Conservation (phyloP, 2,329 filamentous ascomycete species). For the Phialophora macrospora region DNA sequence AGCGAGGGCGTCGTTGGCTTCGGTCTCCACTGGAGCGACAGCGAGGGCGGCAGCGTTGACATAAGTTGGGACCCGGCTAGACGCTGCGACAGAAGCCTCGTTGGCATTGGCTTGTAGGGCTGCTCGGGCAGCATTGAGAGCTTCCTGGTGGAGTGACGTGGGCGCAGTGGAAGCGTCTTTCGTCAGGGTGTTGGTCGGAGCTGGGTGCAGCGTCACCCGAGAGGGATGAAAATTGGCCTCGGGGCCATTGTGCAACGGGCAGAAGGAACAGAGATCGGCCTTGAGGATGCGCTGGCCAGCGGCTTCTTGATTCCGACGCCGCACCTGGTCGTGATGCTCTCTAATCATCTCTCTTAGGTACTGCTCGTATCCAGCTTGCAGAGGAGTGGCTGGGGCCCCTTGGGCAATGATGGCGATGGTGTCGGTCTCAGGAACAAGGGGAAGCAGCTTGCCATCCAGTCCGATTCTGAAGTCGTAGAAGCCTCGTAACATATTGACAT, state of each 20-base stretch:
- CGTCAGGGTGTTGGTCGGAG: background rate
- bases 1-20: background rate
- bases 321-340: background rate
- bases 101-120: background rate
- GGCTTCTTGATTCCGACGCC: background rate
- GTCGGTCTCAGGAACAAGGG: slow-evolving; percentile 14
- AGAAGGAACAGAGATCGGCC: background rate
- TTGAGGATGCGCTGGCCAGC: background rate
- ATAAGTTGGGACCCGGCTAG: background rate
- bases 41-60: background rate
- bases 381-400: background rate
- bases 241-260: background rate
- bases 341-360: background rate
- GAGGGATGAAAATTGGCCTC: background rate
- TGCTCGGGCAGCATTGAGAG: background rate
- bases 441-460: slow-evolving; percentile 13
- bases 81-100: background rate
- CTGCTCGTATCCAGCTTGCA: background rate
- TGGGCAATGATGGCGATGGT: background rate
- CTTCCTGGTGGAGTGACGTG: background rate
- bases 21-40: background rate
- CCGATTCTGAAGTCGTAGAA: slow-evolving; percentile 14
- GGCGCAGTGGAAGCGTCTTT: background rate
- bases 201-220: background rate
- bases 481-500: slow-evolving; percentile 18